Percentiles rank a stretch among this genome's conserved stretches.
phyloP scores from a whole-genome alignment of 306 rosid species.

The Quercus alba region DNA sequence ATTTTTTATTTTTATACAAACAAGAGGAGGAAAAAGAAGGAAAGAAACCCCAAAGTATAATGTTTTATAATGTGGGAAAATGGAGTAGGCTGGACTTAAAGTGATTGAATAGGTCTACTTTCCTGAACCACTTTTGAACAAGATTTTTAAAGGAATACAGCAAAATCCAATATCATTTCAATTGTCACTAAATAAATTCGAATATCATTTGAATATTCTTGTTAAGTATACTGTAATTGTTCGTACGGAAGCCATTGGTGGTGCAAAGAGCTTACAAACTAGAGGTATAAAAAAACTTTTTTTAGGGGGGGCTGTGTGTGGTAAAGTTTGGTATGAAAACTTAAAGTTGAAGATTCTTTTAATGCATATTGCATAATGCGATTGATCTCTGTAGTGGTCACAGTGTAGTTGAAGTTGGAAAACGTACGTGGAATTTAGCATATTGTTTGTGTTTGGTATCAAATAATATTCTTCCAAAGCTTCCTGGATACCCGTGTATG shows the following conservation, averaged over 20 bases:
- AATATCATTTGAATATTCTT: neutral
- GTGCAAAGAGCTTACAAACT: neutral
- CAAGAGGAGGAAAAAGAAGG: too few relatives aligned
- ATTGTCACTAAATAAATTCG: neutral
- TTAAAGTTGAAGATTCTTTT: neutral
- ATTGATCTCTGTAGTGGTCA: conserved; percentile 15
- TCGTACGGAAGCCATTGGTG: neutral
- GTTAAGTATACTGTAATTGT: neutral
- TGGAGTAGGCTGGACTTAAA: neutral
- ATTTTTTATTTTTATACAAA: too few relatives aligned
- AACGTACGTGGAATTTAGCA: conserved; percentile 11
- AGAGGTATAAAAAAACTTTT: too few relatives aligned
- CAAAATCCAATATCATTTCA: neutral
- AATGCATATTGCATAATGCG: conserved; percentile 1
- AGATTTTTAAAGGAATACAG: neutral
- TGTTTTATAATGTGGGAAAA: neutral
- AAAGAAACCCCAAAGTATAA: too few relatives aligned
- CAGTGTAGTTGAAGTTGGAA: conserved; percentile 22
- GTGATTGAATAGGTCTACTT: neutral
- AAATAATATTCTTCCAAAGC: conserved; percentile 33
- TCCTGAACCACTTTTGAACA: neutral
- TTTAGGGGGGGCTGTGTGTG: too few relatives aligned
- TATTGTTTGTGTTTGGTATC: conserved; percentile 28
- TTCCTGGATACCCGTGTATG: conserved; percentile 6
- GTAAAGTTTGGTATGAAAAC: neutral